Evolutionary conservation across 1,284 basidiomycete species (phyloP).

Genomic region (Schizophyllum amplum): DNA sequence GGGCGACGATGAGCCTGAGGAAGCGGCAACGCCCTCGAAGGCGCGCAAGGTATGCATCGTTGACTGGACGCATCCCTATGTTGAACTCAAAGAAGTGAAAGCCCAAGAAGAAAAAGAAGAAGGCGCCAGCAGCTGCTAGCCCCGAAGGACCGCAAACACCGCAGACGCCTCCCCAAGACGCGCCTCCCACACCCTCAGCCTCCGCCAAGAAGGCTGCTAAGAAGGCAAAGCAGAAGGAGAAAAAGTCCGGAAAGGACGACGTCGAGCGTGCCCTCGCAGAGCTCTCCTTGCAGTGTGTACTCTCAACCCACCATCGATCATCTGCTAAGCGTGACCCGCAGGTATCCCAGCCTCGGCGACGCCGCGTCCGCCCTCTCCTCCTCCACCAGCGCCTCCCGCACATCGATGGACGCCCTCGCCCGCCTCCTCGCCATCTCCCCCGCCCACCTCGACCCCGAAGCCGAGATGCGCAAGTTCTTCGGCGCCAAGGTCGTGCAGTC

Average conservation of each 20-base stretch:
- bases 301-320: neutral
- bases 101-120: conserved; percentile 51
- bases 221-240: conserved; percentile 55
- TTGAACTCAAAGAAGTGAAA: conserved; percentile 10
- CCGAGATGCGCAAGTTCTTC: conserved; percentile 88
- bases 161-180: too few species aligned
- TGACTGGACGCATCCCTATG: neutral
- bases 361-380: conserved; percentile 10
- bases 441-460: conserved; percentile 76
- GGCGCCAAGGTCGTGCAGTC: conserved; percentile 78
- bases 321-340: conserved; percentile 13
- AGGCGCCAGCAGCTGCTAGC: conserved; percentile 10
- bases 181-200: conserved; percentile 11
- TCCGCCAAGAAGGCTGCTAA: conserved; percentile 40
- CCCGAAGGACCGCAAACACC: conserved; percentile 10
- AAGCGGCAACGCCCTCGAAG: conserved; percentile 24
- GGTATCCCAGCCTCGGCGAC: conserved; percentile 49
- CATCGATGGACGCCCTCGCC: conserved; percentile 27
- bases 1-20: conserved; percentile 26
- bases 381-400: conserved; percentile 17
- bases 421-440: conserved; percentile 69
- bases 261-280: conserved; percentile 79
- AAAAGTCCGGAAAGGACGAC: conserved; percentile 65
- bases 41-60: conserved; percentile 32
- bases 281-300: conserved; percentile 61